phyloP scores from a whole-genome alignment of 2,329 filamentous ascomycete genomes.

The Talaromyces pinophilus region DNA sequence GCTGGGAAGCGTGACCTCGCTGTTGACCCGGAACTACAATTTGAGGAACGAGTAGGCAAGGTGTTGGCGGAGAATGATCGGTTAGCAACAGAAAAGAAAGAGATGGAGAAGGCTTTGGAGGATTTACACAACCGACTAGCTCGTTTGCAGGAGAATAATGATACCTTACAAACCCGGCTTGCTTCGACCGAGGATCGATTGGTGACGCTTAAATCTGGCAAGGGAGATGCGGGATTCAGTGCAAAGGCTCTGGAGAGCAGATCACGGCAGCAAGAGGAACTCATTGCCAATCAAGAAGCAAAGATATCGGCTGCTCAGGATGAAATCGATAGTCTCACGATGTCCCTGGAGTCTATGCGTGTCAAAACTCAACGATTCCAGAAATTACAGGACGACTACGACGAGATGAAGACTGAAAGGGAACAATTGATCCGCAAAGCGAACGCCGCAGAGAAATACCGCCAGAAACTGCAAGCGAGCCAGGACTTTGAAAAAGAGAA shows the following conservation, averaged over 20 bases:
- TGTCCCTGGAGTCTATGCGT: conserved; percentile 47
- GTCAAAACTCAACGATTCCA: conserved; percentile 50
- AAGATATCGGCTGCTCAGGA: conserved; percentile 58
- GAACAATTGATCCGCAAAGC: conserved; percentile 51
- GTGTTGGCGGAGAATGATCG: conserved; percentile 61
- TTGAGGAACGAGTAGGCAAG: conserved; percentile 52
- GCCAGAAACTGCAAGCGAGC: conserved; percentile 51
- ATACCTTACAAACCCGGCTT: conserved; percentile 47
- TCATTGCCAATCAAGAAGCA: conserved; percentile 70
- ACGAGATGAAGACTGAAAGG: conserved; percentile 51
- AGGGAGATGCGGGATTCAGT: conserved; percentile 51
- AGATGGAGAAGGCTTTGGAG: conserved; percentile 49
- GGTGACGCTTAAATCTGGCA: conserved; percentile 55
- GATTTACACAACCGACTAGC: conserved; percentile 63
- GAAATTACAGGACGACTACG: conserved; percentile 52
- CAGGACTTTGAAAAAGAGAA: conserved; percentile 54
- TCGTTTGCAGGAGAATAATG: conserved; percentile 55
- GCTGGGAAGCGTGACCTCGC: conserved; percentile 37
- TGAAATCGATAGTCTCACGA: conserved; percentile 47
- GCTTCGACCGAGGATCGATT: conserved; percentile 52
- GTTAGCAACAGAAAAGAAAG: conserved; percentile 54
- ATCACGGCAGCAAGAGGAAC: conserved; percentile 64
- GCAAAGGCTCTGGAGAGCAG: conserved; percentile 49
- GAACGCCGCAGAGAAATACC: conserved; percentile 53
- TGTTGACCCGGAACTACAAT: conserved; percentile 49